Base-by-base conservation (phyloP, 2,329 filamentous ascomycete genomes). In the Cladophialophora psammophila region DNA sequence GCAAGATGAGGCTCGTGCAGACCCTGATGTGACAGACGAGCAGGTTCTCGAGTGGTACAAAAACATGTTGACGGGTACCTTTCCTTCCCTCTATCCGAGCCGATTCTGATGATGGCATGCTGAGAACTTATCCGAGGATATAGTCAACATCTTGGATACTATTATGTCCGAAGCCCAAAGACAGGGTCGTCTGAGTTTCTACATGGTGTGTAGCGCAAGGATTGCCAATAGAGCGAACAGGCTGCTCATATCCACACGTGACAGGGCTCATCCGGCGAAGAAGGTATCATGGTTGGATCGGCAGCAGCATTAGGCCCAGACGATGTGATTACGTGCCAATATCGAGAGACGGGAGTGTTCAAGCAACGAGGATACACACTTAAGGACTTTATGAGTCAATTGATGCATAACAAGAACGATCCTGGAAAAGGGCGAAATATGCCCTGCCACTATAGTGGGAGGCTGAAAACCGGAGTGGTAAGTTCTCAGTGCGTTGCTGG, bases 91-190 rank as follows among this genome's bases (percentile, higher is more conserved):
- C n/a, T 20, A 13, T 18, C 7, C 20, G 12, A 26, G 3, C 15
- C 20, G 18, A 13, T 15, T 59, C 15, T 34, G 18, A 26, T 48
- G 8, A 60, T 4, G 12, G 20, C 20, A 53, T 55, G 36, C 45
- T 62, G 65, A 84, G n/a, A 15, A 26, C 1, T 31, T 13, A 5
- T 7, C 15, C 20, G 18, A 50, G 35, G 13, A 38, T 42, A 42
- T 81, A 86, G 87, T 90, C 63, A 88, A 91, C 61, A 91, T 97
- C 72, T 95, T 98, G 92, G 95, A 99, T 76, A 80, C 96, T 58
- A 91, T 98, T 77, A 97, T 98, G 94, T 97, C 96, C 75, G 94
- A 99, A 75, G 94, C 95, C 0, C 95, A 98, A 79, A 86, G 95
- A 57, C 95, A 99, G 79, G 94, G 94, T n/a, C 88, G 93, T 20